Conservation (phyloP, 805 yeast genomes). For the Starmerella lactis-condensi region DNA sequence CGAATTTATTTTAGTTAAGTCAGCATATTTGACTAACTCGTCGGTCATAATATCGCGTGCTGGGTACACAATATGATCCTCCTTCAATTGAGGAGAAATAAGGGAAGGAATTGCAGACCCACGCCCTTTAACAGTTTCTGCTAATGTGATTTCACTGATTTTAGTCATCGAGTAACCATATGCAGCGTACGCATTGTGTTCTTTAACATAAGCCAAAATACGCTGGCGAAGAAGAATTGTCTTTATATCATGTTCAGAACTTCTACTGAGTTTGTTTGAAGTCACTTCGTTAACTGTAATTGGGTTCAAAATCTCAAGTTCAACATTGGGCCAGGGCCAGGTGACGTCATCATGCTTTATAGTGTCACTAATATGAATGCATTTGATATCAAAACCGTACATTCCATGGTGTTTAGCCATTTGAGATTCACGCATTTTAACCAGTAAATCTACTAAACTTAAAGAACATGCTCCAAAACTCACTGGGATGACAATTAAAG, state of each 20-base stretch:
- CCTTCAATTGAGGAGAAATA: constrained; percentile 8
- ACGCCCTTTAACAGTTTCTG: constrained; percentile 70
- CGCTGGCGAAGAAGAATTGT: constrained; percentile 32
- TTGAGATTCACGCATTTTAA: constrained; percentile 47
- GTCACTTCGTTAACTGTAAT: background rate
- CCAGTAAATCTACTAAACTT: constrained; percentile 47
- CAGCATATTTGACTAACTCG: constrained; percentile 43
- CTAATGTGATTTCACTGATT: constrained; percentile 59
- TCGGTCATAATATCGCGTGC: constrained; percentile 53
- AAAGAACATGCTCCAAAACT: constrained; percentile 54
- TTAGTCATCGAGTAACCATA: constrained; percentile 66
- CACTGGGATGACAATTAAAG: constrained; percentile 31
- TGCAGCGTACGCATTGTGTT: constrained; percentile 34
- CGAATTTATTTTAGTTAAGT: constrained; percentile 25
- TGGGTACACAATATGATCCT: constrained; percentile 33
- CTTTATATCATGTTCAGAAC: constrained; percentile 48
- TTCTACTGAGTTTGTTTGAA: constrained; percentile 22
- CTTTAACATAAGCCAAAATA: constrained; percentile 30
- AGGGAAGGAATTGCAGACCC: constrained; percentile 45
- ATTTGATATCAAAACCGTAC: constrained; percentile 46
- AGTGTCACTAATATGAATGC: constrained; percentile 29
- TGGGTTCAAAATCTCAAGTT: background rate
- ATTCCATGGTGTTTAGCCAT: constrained; percentile 38
- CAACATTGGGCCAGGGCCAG: constrained; percentile 15
- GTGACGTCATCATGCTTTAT: background rate